Conservation (phyloP, 2,329 filamentous ascomycete genomes). For the Fusarium odoratissimum region DNA sequence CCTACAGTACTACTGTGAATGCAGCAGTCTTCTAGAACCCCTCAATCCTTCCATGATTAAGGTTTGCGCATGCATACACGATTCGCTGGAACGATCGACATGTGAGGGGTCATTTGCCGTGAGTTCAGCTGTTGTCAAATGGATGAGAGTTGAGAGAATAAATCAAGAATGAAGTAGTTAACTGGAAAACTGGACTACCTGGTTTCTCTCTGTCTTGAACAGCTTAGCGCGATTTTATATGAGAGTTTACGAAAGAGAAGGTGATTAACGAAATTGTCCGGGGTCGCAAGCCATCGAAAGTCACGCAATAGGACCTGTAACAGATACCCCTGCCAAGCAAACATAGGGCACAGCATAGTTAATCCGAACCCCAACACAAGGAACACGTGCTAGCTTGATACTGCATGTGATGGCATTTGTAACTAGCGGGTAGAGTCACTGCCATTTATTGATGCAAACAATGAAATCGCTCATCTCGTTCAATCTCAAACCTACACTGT, state of each 20-base stretch:
- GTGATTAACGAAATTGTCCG: not conserved
- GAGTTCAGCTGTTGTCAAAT: fast-evolving
- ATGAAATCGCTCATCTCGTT: not conserved
- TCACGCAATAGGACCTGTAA: not conserved
- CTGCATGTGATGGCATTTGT: not conserved
- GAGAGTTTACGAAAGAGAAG: not conserved
- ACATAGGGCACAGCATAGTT: not conserved
- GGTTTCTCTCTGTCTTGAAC: fast-evolving
- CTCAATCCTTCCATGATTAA: not conserved
- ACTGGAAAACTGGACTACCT: fast-evolving
- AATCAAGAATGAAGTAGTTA: fast-evolving
- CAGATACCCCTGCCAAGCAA: not conserved
- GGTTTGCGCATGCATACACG: not conserved
- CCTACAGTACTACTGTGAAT: not conserved
- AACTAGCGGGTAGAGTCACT: not conserved
- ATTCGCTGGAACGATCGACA: not conserved
- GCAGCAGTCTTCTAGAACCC: not conserved
- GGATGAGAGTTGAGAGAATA: not conserved
- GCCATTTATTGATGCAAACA: fast-evolving
- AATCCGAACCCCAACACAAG: not conserved
- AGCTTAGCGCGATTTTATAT: not conserved
- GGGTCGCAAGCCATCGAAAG: not conserved
- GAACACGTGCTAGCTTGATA: not conserved
- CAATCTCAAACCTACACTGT: not conserved
- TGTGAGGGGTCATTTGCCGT: not conserved